Percentiles rank a stretch among this genome's conserved stretches.
phyloP scores from a whole-genome alignment of 495 filamentous ascomycete species.

The Penicillium macrosclerotiorum region DNA sequence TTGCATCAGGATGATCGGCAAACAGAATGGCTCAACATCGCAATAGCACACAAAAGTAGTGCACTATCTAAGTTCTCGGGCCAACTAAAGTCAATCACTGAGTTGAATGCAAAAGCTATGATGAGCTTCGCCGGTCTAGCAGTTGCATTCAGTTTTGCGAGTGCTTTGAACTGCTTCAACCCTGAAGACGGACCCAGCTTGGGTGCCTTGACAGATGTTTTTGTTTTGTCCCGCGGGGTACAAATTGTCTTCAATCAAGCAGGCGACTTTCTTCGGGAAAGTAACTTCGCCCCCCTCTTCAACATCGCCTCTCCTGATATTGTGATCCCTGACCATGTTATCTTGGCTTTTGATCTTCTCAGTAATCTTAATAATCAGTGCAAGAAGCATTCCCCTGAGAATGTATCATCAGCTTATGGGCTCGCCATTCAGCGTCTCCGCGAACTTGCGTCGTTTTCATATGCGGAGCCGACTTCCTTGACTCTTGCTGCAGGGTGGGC shows the following conservation, averaged over 20 bases:
- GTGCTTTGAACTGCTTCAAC: slow-evolving; percentile 8
- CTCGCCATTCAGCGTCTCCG: slow-evolving; percentile 7
- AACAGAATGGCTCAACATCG: slow-evolving; percentile 19
- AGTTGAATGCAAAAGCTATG: slow-evolving; percentile 21
- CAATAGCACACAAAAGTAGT: slow-evolving; percentile 24
- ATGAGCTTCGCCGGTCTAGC: slow-evolving; percentile 20
- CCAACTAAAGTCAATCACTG: slow-evolving; percentile 8
- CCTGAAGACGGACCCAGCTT: slow-evolving; percentile 18
- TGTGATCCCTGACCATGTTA: slow-evolving; percentile 5
- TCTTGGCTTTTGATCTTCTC: slow-evolving; percentile 14
- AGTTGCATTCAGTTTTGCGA: slow-evolving; percentile 24
- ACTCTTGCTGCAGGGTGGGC: slow-evolving; percentile 23
- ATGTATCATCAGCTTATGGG: slow-evolving; percentile 9
- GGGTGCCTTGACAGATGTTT: slow-evolving; percentile 18
- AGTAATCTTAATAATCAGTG: slow-evolving; percentile 10
- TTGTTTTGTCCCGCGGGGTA: slow-evolving; percentile 22
- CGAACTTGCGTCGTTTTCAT: slow-evolving; percentile 14
- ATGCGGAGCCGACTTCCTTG: slow-evolving; percentile 19
- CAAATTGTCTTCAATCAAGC: slow-evolving; percentile 11
- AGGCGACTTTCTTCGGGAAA: slow-evolving; percentile 11
- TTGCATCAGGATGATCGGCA: slow-evolving; percentile 8
- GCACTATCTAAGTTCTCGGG: slow-evolving; percentile 21
- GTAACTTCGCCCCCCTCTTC: slow-evolving; percentile 25
- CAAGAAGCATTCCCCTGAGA: not conserved
- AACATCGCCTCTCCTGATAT: slow-evolving; percentile 1